phyloP scores from a whole-genome alignment of 805 yeast species.

The Candida pseudoglaebosa region DNA sequence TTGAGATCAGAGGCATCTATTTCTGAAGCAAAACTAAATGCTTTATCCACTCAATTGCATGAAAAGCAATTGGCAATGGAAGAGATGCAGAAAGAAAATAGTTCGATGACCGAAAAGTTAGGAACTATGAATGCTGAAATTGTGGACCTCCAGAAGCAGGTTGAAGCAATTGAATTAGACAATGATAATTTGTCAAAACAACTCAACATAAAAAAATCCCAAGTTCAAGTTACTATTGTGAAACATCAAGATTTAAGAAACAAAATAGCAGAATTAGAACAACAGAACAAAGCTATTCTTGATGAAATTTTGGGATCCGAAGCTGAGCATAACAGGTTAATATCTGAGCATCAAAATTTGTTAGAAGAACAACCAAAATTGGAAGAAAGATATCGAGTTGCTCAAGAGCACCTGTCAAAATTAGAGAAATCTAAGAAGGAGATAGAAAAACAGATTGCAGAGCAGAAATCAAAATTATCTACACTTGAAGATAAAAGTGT shows the following conservation, averaged over 20 bases:
- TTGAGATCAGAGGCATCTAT: slow-evolving; percentile 69
- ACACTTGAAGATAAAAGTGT: not conserved
- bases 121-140: slow-evolving; percentile 65
- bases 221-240: slow-evolving; percentile 59
- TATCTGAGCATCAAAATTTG: slow-evolving; percentile 12
- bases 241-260: slow-evolving; percentile 38
- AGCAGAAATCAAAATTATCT: slow-evolving; percentile 2
- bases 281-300: slow-evolving; percentile 18
- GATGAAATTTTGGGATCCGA: slow-evolving; percentile 18
- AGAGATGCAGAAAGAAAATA: slow-evolving; percentile 64
- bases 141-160: slow-evolving; percentile 51
- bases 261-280: slow-evolving; percentile 24
- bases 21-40: slow-evolving; percentile 74
- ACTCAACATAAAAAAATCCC: slow-evolving; percentile 63
- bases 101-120: slow-evolving; percentile 62
- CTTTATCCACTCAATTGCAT: slow-evolving; percentile 61
- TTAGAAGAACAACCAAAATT: slow-evolving; percentile 14
- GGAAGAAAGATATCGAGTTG: slow-evolving; percentile 8
- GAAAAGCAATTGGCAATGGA: slow-evolving; percentile 58
- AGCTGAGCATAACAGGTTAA: slow-evolving; percentile 12
- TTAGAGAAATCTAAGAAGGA: not conserved
- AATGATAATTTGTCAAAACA: slow-evolving; percentile 60
- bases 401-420: slow-evolving; percentile 10
- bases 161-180: slow-evolving; percentile 50
- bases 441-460: not conserved